Percentiles rank a stretch among this genome's conserved stretches.
Evolutionary conservation across 2,329 filamentous ascomycete genomes (phyloP).

Genomic region (Phaeosphaeria sp.): DNA sequence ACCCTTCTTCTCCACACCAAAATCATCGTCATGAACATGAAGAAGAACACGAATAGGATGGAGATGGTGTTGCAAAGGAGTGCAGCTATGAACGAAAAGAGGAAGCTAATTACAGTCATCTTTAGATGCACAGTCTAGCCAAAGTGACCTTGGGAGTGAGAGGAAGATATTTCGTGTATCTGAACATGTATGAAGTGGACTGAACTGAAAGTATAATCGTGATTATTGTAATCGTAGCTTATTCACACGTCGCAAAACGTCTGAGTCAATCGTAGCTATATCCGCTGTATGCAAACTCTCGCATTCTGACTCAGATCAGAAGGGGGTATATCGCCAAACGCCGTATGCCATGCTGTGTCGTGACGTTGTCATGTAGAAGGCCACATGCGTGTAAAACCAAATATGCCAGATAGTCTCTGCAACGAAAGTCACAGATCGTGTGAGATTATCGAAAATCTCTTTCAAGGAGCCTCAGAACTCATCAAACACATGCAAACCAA

Average conservation of each 20-base stretch:
- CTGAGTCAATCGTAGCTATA: background rate
- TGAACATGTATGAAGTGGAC: too few species aligned
- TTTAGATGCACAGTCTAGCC: too few species aligned
- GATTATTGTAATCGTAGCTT: background rate
- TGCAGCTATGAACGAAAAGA: background rate
- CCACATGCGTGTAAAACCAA: background rate
- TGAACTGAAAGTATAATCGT: too few species aligned
- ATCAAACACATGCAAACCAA: background rate
- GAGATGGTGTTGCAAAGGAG: background rate
- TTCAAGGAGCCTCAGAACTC: background rate
- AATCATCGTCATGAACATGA: background rate
- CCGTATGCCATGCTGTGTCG: background rate
- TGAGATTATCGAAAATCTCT: background rate
- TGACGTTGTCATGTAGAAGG: background rate
- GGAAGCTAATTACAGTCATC: background rate
- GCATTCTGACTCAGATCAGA: too few species aligned
- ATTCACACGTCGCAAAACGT: background rate
- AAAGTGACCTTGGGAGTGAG: too few species aligned
- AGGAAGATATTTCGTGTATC: too few species aligned
- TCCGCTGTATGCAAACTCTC: background rate
- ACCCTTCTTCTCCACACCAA: background rate
- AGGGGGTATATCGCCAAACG: too few species aligned
- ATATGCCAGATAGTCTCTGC: background rate
- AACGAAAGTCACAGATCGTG: too few species aligned
- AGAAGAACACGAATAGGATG: background rate